Percentiles rank a stretch among this genome's conserved stretches.
Conservation (phyloP, 2,329 filamentous ascomycete genomes). For the Teratosphaeria viscida region DNA sequence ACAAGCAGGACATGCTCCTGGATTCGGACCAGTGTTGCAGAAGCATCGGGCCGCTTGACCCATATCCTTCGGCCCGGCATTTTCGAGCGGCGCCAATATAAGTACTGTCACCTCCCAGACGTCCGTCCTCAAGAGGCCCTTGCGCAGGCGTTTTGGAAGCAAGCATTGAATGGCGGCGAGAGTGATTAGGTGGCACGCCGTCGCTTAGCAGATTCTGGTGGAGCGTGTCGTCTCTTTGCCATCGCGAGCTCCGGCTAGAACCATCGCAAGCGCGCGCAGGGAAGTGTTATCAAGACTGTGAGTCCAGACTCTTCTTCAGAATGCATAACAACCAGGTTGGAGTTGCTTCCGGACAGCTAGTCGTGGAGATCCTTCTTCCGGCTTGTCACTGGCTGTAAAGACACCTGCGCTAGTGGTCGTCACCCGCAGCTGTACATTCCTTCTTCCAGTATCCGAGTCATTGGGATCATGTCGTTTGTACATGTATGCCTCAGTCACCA, state of each 20-base stretch:
- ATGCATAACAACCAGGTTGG: background rate
- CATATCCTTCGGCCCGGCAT: constrained; percentile 63
- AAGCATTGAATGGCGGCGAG: background rate
- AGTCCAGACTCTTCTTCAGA: background rate
- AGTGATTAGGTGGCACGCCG: background rate
- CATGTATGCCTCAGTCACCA: background rate
- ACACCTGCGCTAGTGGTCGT: background rate
- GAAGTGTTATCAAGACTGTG: too few species aligned
- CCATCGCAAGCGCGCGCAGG: background rate
- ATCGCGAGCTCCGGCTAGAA: background rate
- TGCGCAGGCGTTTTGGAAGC: background rate
- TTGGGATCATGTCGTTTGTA: background rate
- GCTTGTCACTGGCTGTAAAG: background rate
- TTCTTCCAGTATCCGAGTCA: background rate
- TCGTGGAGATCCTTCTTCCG: background rate
- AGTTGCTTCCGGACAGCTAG: background rate
- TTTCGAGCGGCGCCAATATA: background rate
- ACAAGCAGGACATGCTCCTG: constrained; percentile 73
- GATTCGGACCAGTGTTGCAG: constrained; percentile 76
- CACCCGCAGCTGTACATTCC: background rate
- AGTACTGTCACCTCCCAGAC: background rate
- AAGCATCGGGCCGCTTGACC: constrained; percentile 80
- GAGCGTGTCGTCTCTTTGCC: background rate
- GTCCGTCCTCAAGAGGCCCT: background rate
- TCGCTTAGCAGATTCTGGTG: background rate